Conservation (phyloP, 2,329 filamentous ascomycete species). For the Phoma herbarum region DNA sequence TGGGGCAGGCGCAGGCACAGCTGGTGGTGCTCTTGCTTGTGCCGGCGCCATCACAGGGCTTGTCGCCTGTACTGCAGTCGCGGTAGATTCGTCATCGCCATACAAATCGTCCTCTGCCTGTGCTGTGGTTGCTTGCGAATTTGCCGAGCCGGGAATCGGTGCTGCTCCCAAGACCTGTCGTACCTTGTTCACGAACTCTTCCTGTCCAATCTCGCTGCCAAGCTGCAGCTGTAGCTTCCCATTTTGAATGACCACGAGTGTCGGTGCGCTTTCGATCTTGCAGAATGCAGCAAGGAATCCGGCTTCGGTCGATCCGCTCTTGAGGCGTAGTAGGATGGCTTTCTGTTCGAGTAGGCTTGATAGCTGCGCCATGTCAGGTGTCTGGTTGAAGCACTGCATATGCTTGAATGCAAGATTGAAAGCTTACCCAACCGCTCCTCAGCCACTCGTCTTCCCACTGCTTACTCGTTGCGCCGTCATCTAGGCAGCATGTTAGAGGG, state of each 20-base stretch:
- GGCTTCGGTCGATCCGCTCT: constrained; percentile 79
- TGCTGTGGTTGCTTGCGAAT: constrained; percentile 21
- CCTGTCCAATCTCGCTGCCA: constrained; percentile 67
- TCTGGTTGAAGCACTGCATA: too few species aligned
- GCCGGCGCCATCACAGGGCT: constrained; percentile 16
- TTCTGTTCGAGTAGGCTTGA: constrained; percentile 65
- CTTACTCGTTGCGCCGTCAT: constrained; percentile 73
- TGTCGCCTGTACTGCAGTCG: constrained; percentile 13
- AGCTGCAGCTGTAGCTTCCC: constrained; percentile 82
- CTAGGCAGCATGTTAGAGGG: constrained; percentile 53
- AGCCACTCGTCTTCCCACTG: constrained; percentile 78
- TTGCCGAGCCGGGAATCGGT: constrained; percentile 36
- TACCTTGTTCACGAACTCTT: constrained; percentile 71
- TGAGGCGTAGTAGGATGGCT: constrained; percentile 74
- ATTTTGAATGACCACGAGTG: constrained; percentile 81
- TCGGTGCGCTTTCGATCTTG: constrained; percentile 79
- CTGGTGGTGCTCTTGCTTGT: constrained; percentile 5
- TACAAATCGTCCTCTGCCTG: constrained; percentile 19
- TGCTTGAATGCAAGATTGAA: neutral
- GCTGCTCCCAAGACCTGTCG: constrained; percentile 49
- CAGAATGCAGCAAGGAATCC: constrained; percentile 84
- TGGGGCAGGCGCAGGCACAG: constrained; percentile 8
- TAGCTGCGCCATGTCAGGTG: constrained; percentile 34
- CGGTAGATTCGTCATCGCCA: constrained; percentile 7
- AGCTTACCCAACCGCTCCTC: constrained; percentile 47